A percentile compares a stretch with the other conserved stretches of the same genome.
These are phyloP conservation scores for Verticillium nonalfalfae DNA, from an alignment of 2,329 filamentous ascomycete genomes.

Conservation along the genomic window DNA sequence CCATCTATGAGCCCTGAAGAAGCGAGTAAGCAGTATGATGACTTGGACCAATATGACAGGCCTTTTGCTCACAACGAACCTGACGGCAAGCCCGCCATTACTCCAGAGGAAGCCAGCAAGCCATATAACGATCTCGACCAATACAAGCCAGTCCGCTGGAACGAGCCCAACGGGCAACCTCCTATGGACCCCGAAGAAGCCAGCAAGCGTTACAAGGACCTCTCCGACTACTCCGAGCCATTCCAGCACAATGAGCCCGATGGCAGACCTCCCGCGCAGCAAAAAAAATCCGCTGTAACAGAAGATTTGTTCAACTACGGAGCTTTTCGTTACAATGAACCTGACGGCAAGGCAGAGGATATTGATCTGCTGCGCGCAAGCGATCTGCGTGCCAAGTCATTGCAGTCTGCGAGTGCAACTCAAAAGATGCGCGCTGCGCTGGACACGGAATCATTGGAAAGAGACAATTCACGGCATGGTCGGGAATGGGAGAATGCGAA, in stretches of 20 bases:
- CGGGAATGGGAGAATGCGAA: not conserved
- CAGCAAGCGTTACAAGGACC: constrained; percentile 27
- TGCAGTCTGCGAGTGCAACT: not conserved
- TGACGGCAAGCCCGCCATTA: constrained; percentile 19
- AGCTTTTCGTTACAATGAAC: constrained; percentile 22
- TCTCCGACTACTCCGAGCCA: constrained; percentile 15
- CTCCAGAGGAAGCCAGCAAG: constrained; percentile 27
- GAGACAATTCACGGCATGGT: not conserved
- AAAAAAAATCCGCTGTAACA: not conserved
- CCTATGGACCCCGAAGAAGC: constrained; percentile 22
- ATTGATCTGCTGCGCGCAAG: constrained; percentile 15
- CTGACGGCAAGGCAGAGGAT: constrained; percentile 10
- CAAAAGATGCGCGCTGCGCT: not conserved
- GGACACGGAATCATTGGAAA: not conserved
- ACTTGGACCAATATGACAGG: constrained; percentile 18
- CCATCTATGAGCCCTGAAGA: constrained; percentile 21
- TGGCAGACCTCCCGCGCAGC: constrained; percentile 17
- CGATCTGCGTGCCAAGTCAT: constrained; percentile 11
- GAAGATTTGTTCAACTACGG: constrained; percentile 32
- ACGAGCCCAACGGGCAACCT: constrained; percentile 25
- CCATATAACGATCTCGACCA: constrained; percentile 31
- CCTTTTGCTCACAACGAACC: constrained; percentile 22
- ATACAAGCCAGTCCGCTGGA: constrained; percentile 28
- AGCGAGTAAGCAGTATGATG: constrained; percentile 27
- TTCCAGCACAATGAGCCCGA: constrained; percentile 26